phyloP scores from a whole-genome alignment of 176 grass and related monocot species.

The Saccharum officinarum region DNA sequence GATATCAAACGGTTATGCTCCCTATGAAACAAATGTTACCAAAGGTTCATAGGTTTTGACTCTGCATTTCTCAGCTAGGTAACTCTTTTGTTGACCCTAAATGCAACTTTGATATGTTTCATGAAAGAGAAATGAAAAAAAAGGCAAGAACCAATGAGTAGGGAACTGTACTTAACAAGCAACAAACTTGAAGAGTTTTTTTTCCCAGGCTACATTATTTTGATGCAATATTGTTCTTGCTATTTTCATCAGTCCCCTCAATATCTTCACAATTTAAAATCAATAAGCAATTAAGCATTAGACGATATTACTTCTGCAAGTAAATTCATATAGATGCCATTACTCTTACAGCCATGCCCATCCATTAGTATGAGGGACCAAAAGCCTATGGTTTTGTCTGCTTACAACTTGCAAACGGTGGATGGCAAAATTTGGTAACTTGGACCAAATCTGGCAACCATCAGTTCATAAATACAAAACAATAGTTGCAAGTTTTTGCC shows the following conservation, averaged over 20 bases:
- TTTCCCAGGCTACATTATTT: neutral
- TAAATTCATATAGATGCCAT: neutral
- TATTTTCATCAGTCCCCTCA: neutral
- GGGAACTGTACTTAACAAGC: neutral
- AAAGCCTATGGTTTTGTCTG: neutral
- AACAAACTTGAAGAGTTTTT: neutral
- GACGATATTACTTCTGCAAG: neutral
- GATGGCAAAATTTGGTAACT: neutral
- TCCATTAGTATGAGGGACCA: neutral
- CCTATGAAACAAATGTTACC: neutral
- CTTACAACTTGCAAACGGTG: neutral
- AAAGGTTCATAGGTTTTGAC: neutral
- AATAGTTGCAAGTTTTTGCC: neutral
- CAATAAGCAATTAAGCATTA: slow-evolving; percentile 9
- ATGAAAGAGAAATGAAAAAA: neutral
- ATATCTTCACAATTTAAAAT: neutral
- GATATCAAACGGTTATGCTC: neutral
- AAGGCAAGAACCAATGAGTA: neutral
- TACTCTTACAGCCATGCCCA: neutral
- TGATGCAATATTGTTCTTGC: slow-evolving; percentile 21
- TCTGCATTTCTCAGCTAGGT: neutral
- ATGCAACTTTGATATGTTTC: neutral
- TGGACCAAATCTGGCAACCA: neutral
- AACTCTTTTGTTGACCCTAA: neutral
- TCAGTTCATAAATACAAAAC: neutral